Conservation (phyloP, 805 yeast genomes). For the Candida saitoana region DNA sequence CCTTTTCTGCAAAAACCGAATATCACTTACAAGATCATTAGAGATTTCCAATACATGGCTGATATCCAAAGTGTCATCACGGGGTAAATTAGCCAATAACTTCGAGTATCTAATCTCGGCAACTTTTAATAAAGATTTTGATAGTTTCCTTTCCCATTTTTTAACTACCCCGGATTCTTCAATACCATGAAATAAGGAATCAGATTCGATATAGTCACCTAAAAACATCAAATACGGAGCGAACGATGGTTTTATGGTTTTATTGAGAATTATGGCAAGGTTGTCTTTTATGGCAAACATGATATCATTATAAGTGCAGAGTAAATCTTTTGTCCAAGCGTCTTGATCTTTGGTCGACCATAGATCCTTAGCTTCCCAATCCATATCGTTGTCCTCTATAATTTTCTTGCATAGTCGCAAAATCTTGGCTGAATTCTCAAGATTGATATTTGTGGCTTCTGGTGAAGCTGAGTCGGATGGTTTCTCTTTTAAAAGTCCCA, state of each 20-base stretch:
- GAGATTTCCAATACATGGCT: constrained; percentile 56
- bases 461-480: constrained; percentile 13
- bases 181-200: constrained; percentile 36
- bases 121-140: constrained; percentile 30
- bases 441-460: constrained; percentile 28
- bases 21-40: constrained; percentile 46
- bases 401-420: constrained; percentile 26
- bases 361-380: constrained; percentile 25
- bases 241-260: constrained; percentile 51
- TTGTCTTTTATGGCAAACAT: constrained; percentile 43
- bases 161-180: constrained; percentile 35
- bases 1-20: constrained; percentile 51
- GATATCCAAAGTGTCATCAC: constrained; percentile 49
- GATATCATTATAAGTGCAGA: constrained; percentile 42
- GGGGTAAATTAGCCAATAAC: constrained; percentile 48
- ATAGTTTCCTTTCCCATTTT: constrained; percentile 43
- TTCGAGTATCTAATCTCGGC: constrained; percentile 38
- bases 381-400: constrained; percentile 28
- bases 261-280: constrained; percentile 39
- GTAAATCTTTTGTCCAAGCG: constrained; percentile 46
- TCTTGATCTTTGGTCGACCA: constrained; percentile 46
- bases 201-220: constrained; percentile 48
- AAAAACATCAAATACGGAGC: constrained; percentile 49
- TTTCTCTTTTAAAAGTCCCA: constrained; percentile 28
- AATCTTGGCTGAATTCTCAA: constrained; percentile 21